These are phyloP conservation scores for Kandelia obovata DNA, from an alignment of 345 rosid genomes.

Conservation along the genomic window DNA sequence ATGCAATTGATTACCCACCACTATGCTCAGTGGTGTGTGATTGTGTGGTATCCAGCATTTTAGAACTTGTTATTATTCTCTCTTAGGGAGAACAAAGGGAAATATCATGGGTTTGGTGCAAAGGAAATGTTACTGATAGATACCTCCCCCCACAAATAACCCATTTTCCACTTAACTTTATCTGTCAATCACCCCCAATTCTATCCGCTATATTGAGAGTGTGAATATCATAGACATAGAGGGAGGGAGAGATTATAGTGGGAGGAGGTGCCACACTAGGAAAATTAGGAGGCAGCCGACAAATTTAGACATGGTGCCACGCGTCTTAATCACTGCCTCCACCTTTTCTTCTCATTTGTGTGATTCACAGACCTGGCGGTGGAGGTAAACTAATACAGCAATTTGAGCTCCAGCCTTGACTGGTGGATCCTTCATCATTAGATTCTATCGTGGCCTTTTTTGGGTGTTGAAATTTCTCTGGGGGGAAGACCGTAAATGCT, in stretches of 20 bases:
- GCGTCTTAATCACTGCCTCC: conserved; percentile 22
- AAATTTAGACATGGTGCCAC: conserved; percentile 13
- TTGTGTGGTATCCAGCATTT: conserved; percentile 15
- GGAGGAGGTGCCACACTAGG: conserved; percentile 19
- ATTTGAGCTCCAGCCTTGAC: conserved; percentile 21
- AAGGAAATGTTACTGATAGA: conserved; percentile 3
- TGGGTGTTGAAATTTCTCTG: not conserved
- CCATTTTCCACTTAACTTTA: conserved; percentile 8
- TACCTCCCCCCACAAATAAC: conserved; percentile 5
- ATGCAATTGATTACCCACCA: not conserved
- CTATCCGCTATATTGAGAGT: not conserved
- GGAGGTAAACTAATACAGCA: not conserved
- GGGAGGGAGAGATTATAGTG: conserved; percentile 17
- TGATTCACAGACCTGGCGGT: conserved; percentile 5
- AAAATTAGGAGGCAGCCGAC: conserved; percentile 13
- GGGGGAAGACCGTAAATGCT: not conserved
- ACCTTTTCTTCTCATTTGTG: conserved; percentile 1
- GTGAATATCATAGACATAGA: no score
- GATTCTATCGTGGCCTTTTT: conserved; percentile 1
- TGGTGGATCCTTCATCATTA: conserved; percentile 22
- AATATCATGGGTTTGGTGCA: conserved; percentile 23
- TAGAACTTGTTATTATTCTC: not conserved
- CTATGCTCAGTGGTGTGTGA: not conserved
- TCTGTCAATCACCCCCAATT: conserved; percentile 5
- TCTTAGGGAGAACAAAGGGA: not conserved